Evolutionary conservation across 2,329 filamentous ascomycete species (phyloP), one percentile per base, ranked within the genome.

Genomic region (Colletotrichum simmondsii): DNA sequence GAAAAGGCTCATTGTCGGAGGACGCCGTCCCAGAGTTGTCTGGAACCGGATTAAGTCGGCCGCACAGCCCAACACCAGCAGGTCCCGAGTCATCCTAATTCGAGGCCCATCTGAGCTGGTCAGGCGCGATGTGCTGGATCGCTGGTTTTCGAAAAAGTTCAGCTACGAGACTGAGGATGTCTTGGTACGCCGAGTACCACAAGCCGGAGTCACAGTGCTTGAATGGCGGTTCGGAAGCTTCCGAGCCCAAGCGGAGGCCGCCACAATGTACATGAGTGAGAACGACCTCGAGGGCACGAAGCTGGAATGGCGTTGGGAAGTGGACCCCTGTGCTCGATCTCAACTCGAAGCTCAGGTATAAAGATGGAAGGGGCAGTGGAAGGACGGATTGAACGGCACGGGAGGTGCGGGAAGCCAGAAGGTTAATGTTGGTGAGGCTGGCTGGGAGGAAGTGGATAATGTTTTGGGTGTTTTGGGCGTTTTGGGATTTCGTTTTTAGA

Each of bases 201-300:
- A 58, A 49, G 2, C 4, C 35, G 1, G 12, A 7, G 32, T 6
- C 26, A 8, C 32, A 49, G 14, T 26, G 19, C 24, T 67, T 3
- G 67, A 62, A 52, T 73, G 67, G 71, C 57, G 49, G 14, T 70
- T 71, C 8, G 71, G 57, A 14, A 71, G 67, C 53, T 66, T 24
- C 52, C 49, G 49, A 8, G 14, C 7, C 26, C 62, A 73, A 28
- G 61, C 61, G 2, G 32, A 57, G 28, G 49, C 67, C 2, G 62
- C 57, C 5, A 11, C 14, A 6, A 62, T 53, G 22, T 32, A 32
- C 19, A 49, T 73, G n/a, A 46, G 46, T 8, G 19, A 46, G 22
- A 61, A 65, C 35, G 22, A 56, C 3, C 14, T 24, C 10, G 46
- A 12, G 2, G 19, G 19, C 8, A 49, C 8, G 19, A 28, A 30